These are phyloP conservation scores for Podospora anserina DNA, from an alignment of 495 filamentous ascomycete genomes.

Conservation along the genomic window DNA sequence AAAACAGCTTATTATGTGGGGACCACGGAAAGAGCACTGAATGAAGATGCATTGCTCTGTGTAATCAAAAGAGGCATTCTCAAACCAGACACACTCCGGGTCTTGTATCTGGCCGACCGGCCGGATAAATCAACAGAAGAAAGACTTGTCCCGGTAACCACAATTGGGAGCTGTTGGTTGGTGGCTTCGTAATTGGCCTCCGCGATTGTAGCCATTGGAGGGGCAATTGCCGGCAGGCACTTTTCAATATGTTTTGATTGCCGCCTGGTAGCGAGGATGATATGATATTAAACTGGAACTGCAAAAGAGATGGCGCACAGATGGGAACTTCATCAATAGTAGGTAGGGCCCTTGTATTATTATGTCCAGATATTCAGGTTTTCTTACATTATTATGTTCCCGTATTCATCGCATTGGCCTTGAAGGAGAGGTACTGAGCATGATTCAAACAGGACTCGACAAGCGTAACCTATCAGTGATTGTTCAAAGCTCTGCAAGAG, in stretches of 20 bases:
- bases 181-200: background rate
- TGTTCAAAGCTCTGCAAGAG: too few relatives aligned
- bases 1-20: slow-evolving; percentile 7
- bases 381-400: too few relatives aligned
- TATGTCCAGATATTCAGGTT: too few relatives aligned
- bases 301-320: background rate
- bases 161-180: background rate
- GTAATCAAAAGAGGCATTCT: background rate
- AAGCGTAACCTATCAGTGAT: too few relatives aligned
- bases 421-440: too few relatives aligned
- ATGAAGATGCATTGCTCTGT: background rate
- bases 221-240: background rate
- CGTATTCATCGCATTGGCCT: too few relatives aligned
- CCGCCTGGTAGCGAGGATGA: background rate
- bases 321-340: too few relatives aligned
- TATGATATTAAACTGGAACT: background rate
- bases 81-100: background rate
- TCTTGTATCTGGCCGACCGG: background rate
- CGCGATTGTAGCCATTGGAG: background rate
- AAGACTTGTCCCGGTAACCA: background rate
- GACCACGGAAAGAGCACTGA: background rate
- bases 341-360: too few relatives aligned
- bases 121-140: background rate
- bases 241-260: background rate
- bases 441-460: too few relatives aligned